Evolutionary conservation across 2,329 filamentous ascomycete species (phyloP).

Genomic region (Colletotrichum sp.): DNA sequence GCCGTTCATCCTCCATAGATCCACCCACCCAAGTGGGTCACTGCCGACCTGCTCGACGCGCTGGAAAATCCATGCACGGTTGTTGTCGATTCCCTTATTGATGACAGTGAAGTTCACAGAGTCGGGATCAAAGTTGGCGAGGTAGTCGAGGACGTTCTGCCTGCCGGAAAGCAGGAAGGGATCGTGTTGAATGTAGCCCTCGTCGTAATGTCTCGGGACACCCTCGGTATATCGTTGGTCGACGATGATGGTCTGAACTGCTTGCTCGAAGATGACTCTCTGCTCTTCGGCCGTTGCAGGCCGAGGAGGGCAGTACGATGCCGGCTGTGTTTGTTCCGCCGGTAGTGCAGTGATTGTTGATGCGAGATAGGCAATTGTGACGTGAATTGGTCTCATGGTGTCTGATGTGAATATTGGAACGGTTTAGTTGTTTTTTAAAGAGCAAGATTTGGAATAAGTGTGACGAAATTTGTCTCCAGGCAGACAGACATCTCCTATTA

Average conservation of each 20-base stretch:
- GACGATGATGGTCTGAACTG: not conserved
- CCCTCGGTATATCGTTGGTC: not conserved
- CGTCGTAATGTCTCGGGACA: not conserved
- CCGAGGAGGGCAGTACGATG: not conserved
- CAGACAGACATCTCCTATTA: not conserved
- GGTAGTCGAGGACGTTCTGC: not conserved
- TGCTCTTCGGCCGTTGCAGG: not conserved
- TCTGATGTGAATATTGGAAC: not conserved
- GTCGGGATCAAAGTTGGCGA: not conserved
- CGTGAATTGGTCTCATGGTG: not conserved
- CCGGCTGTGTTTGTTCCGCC: not conserved
- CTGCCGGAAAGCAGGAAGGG: not conserved
- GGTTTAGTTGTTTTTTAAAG: accelerated
- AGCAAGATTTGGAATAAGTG: not conserved
- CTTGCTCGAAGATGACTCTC: not conserved
- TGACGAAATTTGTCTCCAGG: not conserved
- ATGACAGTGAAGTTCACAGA: not conserved
- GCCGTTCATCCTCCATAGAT: slow-evolving; percentile 4
- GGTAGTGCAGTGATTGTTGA: not conserved
- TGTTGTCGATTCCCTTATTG: not conserved
- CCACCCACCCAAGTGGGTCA: not conserved
- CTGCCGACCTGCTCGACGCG: not conserved
- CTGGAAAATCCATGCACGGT: not conserved
- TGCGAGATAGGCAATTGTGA: not conserved
- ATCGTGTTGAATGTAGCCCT: slow-evolving; percentile 15